A percentile compares a stretch with the other conserved stretches of the same genome.
Conservation (phyloP, 2,329 filamentous ascomycete genomes). For the Cordyceps cicadae region DNA sequence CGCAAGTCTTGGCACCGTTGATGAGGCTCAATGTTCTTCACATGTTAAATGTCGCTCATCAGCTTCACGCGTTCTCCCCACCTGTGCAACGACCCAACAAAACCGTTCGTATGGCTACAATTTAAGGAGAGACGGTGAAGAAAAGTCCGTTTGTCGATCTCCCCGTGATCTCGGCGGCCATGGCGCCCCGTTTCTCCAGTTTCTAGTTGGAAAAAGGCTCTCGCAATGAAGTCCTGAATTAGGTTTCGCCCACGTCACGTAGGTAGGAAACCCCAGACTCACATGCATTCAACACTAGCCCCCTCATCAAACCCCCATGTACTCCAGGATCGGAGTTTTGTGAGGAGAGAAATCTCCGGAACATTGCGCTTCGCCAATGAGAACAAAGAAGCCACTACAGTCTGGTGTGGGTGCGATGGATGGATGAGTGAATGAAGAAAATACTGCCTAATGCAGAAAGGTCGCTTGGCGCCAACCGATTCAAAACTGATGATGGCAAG, state of each 20-base stretch:
- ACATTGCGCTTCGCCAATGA: not conserved
- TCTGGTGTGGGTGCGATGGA: not conserved
- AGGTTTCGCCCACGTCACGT: too few species aligned
- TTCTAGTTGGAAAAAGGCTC: not conserved
- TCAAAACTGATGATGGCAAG: not conserved
- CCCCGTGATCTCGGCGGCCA: not conserved
- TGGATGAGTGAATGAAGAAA: not conserved
- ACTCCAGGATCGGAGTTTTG: too few species aligned
- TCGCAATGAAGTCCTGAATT: not conserved
- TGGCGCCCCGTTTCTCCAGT: not conserved
- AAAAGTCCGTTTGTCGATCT: not conserved
- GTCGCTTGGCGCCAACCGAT: not conserved
- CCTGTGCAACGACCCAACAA: not conserved
- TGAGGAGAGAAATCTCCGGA: too few species aligned
- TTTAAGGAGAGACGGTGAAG: not conserved
- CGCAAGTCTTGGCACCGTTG: not conserved
- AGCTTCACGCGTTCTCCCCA: not conserved
- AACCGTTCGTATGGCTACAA: not conserved
- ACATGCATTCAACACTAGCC: not conserved
- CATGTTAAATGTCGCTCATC: not conserved
- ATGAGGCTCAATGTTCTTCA: not conserved
- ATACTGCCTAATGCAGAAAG: not conserved
- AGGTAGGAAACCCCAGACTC: not conserved
- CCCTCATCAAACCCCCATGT: too few species aligned
- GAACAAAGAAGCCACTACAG: not conserved